phyloP scores from a whole-genome alignment of 1,139 yeast species.

The Hansenula sp. region DNA sequence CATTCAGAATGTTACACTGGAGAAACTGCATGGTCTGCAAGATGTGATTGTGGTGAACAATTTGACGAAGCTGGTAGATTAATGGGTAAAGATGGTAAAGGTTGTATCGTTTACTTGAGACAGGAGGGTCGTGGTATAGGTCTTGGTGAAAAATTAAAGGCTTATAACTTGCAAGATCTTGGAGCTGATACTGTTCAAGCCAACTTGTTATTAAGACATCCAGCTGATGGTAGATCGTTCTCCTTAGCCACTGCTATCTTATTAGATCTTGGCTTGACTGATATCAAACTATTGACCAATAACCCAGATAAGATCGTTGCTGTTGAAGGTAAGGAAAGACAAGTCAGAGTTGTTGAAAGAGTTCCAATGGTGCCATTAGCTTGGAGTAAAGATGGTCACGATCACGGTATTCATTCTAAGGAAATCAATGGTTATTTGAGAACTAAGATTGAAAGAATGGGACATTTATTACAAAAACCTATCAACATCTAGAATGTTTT shows the following conservation, averaged over 20 bases:
- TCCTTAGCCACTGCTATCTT: constrained; percentile 91
- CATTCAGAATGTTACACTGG: constrained; percentile 99
- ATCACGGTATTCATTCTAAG: constrained; percentile 64
- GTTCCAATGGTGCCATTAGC: constrained; percentile 97
- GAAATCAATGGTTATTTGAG: constrained; percentile 92
- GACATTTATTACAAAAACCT: constrained; percentile 75
- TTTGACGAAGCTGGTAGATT: constrained; percentile 95
- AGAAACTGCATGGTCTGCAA: constrained; percentile 97
- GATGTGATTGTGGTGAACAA: constrained; percentile 99
- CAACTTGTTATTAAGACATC: constrained; percentile 85
- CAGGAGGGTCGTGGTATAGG: constrained; percentile 99
- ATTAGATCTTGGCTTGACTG: constrained; percentile 69
- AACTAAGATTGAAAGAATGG: constrained; percentile 96
- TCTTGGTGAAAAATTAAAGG: constrained; percentile 91
- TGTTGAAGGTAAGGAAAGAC: constrained; percentile 77
- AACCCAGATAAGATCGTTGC: constrained; percentile 96
- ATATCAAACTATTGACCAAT: constrained; percentile 80
- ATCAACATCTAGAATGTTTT: constrained; percentile 24
- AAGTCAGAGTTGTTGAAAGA: constrained; percentile 72
- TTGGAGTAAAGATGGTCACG: constrained; percentile 57
- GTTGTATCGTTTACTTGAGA: constrained; percentile 91
- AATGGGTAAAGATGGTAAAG: constrained; percentile 84
- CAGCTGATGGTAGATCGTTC: constrained; percentile 94
- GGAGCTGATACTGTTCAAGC: constrained; percentile 99
- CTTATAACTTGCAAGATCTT: constrained; percentile 92